These are phyloP conservation scores for Solanum pennellii DNA, from an alignment of 257 asterid species.

Conservation along the genomic window DNA sequence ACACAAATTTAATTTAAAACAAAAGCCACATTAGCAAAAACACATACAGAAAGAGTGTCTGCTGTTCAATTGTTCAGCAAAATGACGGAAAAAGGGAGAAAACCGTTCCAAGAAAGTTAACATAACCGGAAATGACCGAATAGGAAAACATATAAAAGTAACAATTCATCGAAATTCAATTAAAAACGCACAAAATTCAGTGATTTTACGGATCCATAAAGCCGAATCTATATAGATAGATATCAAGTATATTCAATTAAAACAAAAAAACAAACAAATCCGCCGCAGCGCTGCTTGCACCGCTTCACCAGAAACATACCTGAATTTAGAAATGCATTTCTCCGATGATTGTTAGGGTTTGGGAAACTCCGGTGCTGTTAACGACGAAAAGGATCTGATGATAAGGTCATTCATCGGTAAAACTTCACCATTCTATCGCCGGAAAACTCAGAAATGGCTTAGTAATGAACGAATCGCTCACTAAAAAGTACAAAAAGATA, in stretches of 20 bases:
- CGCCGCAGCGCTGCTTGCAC: background rate
- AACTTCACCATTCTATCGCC: background rate
- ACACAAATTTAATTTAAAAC: background rate
- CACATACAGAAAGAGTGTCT: background rate
- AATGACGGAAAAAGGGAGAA: background rate
- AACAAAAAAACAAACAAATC: background rate
- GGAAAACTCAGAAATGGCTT: background rate
- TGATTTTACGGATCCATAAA: background rate
- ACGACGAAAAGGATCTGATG: background rate
- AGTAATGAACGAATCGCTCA: slow-evolving; percentile 19
- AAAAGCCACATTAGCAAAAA: background rate
- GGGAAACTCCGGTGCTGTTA: background rate
- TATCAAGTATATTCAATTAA: background rate
- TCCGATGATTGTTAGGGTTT: background rate
- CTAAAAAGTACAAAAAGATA: slow-evolving; percentile 15
- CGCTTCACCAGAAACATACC: background rate
- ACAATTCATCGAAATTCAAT: background rate
- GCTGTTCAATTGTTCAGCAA: background rate
- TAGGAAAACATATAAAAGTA: background rate
- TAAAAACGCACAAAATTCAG: background rate
- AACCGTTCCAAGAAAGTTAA: background rate
- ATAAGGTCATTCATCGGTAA: background rate
- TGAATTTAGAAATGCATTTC: background rate
- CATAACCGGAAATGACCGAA: background rate
- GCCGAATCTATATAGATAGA: background rate